Evolutionary conservation across 2,329 filamentous ascomycete genomes (phyloP).

Genomic region (Aspergillus transmontanensis): DNA sequence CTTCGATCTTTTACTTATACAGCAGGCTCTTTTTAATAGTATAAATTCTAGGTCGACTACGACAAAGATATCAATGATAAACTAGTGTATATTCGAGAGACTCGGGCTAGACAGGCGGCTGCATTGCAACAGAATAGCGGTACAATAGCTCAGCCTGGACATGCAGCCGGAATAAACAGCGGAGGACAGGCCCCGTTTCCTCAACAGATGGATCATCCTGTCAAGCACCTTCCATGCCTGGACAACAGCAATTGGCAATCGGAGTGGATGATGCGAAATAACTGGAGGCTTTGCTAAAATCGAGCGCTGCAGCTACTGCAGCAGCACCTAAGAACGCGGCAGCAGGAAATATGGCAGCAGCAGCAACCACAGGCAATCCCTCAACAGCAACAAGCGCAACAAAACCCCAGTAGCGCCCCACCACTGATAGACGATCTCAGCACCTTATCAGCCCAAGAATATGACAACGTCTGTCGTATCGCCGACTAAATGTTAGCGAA

Average conservation of each 20-base stretch:
- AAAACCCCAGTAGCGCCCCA: too few relatives aligned
- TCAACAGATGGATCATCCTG: slow-evolving; percentile 52
- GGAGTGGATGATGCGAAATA: slow-evolving; percentile 34
- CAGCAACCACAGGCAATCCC: too few relatives aligned
- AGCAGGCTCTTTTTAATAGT: not conserved
- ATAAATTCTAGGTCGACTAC: slow-evolving; percentile 41
- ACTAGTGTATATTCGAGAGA: slow-evolving; percentile 47
- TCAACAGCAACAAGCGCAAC: too few relatives aligned
- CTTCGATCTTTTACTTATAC: slow-evolving; percentile 2
- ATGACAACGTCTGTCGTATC: too few relatives aligned
- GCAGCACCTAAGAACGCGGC: too few relatives aligned
- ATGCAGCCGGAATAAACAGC: slow-evolving; percentile 33
- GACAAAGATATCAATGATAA: slow-evolving; percentile 48
- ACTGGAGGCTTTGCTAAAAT: too few relatives aligned
- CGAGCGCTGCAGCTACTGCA: too few relatives aligned
- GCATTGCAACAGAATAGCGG: slow-evolving; percentile 42
- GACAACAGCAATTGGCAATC: slow-evolving; percentile 41
- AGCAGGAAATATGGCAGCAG: too few relatives aligned
- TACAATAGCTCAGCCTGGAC: slow-evolving; percentile 41
- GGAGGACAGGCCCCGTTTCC: slow-evolving; percentile 49
- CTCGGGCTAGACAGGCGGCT: slow-evolving; percentile 45
- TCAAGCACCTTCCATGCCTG: slow-evolving; percentile 53
- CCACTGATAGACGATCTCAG: too few relatives aligned
- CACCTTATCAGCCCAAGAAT: too few relatives aligned
- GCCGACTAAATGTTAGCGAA: too few relatives aligned